A percentile compares a stretch with the other conserved stretches of the same genome.
Evolutionary conservation across 305 asterid genomes (phyloP).

Genomic region (Petunia hybrid): DNA sequence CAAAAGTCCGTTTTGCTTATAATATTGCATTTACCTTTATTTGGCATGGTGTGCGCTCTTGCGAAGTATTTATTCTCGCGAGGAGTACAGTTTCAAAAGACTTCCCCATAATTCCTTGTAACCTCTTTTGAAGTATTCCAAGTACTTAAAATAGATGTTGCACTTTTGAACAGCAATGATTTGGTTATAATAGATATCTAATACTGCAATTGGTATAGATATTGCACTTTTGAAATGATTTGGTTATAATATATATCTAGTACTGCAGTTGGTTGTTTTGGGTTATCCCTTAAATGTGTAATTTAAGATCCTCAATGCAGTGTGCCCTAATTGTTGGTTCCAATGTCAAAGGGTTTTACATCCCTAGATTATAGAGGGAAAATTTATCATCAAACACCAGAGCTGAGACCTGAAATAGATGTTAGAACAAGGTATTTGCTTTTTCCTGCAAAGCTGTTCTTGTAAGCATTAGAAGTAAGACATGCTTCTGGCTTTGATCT

Average conservation of each 20-base stretch:
- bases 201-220: slow-evolving; percentile 6
- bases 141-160: background rate
- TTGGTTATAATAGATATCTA: slow-evolving; percentile 11
- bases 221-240: slow-evolving; percentile 19
- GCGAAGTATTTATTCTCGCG: background rate
- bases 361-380: background rate
- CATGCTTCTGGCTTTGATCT: slow-evolving; percentile 25
- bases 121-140: slow-evolving; percentile 9
- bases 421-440: background rate
- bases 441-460: slow-evolving; percentile 25
- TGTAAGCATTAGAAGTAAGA: slow-evolving; percentile 1
- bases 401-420: slow-evolving; percentile 25
- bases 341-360: background rate
- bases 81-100: background rate
- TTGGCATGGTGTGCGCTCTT: background rate
- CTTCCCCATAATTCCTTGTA: background rate
- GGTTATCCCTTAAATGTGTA: slow-evolving; percentile 2
- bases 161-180: slow-evolving; percentile 5
- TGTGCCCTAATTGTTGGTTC: slow-evolving; percentile 19
- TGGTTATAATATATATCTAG: slow-evolving; percentile 4
- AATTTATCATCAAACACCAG: background rate
- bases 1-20: slow-evolving; percentile 10
- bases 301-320: slow-evolving; percentile 7
- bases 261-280: slow-evolving; percentile 24
- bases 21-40: background rate